Conservation (phyloP, 1,284 basidiomycete species). For the Violaceomyces palustris region DNA sequence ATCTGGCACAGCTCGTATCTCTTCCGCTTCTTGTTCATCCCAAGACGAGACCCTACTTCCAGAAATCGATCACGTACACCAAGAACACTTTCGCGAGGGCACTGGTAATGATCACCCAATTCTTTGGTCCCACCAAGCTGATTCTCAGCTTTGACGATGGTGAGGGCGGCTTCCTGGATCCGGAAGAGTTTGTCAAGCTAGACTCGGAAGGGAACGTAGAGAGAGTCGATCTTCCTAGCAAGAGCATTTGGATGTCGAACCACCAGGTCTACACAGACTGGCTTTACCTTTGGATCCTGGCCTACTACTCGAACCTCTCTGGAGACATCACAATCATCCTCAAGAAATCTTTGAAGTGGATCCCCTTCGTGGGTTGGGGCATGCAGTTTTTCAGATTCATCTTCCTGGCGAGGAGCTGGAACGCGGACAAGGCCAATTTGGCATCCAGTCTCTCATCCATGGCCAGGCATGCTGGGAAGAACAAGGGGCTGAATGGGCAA, state of each 20-base stretch:
- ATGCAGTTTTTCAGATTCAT: conserved; percentile 49
- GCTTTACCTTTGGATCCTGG: conserved; percentile 46
- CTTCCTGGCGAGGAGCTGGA: conserved; percentile 39
- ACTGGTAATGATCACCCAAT: conserved; percentile 34
- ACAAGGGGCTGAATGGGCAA: not conserved
- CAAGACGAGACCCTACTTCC: conserved; percentile 13
- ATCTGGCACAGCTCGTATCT: conserved; percentile 29
- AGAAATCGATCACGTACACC: conserved; percentile 24
- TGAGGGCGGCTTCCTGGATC: conserved; percentile 26
- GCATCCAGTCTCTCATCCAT: conserved; percentile 22
- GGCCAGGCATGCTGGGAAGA: conserved; percentile 2
- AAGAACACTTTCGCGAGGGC: conserved; percentile 26
- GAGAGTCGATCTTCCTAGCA: conserved; percentile 23
- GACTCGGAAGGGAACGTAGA: conserved; percentile 19
- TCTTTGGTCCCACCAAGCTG: conserved; percentile 40
- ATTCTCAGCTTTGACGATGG: conserved; percentile 36
- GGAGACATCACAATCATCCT: conserved; percentile 41
- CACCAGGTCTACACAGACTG: conserved; percentile 47
- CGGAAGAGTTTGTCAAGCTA: conserved; percentile 23
- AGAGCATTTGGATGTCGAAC: conserved; percentile 38
- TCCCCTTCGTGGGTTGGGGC: conserved; percentile 40
- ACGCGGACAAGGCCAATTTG: conserved; percentile 26
- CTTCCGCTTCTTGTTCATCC: conserved; percentile 27
- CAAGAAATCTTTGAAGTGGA: conserved; percentile 37
- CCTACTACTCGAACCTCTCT: conserved; percentile 37